Evolutionary conservation across 2,329 filamentous ascomycete genomes (phyloP), one percentile per base, ranked within the genome.

Genomic region (Diaporthe australafricana): DNA sequence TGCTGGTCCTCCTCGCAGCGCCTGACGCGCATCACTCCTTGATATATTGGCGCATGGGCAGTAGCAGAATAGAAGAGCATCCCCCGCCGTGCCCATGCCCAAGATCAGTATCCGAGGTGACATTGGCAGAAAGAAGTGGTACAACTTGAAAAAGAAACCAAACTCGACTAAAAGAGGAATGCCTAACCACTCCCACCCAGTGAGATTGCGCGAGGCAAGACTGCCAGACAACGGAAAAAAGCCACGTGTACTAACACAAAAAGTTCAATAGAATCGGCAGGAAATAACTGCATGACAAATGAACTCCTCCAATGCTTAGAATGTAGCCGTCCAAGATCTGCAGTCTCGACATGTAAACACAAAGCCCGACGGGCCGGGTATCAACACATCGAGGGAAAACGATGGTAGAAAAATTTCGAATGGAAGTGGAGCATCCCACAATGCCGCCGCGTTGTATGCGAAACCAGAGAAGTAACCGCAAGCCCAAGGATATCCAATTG

Each of bases 261-360:
- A 52, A 47, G 38, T 40, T 68, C 62, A 67, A 72, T 35, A 60
- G 27, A 69, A 68, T 40, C 66, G 63, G 40, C 73, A 53, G 57
- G 69, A 72, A 60, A 65, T 62, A 70, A 30, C 45, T 27, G n/a
- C 70, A 68, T 48, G 60, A 67, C 68, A 70, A 72, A 74, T 66
- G 71, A 73, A 73, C 73, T 73, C 74, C 74, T 72, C 71, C 70
- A 69, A 75, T 74, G 74, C 71, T 71, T 35, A 66, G 56, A 42
- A 68, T 69, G 55, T 70, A 60, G 50, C 47, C 56, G 27, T 71
- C 53, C 60, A 52, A 52, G 53, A 32, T 32, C 52, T 30, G 50
- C 66, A 40, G 60, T 57, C 53, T 42, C 66, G 66, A 69, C 53
- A 69, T 50, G 48, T 67, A 70, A 55, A 55, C 69, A 66, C 48